Conservation (phyloP, 768 basidiomycete genomes). For the Trametopsis cervina region DNA sequence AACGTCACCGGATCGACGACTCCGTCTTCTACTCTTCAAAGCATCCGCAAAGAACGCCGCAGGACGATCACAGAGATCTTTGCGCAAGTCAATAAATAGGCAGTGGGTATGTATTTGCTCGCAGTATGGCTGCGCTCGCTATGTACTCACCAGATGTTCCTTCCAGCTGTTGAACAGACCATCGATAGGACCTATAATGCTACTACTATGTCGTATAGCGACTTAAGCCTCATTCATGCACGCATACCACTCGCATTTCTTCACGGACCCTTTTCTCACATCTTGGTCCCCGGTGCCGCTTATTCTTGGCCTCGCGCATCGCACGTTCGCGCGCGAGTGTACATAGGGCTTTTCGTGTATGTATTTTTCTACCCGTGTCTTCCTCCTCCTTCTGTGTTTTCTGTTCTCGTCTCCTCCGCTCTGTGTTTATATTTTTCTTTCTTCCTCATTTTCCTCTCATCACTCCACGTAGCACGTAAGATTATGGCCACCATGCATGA, state of each 20-base stretch:
- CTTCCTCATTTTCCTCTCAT: conserved; percentile 2
- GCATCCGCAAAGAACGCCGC: conserved; percentile 34
- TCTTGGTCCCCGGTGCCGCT: background rate
- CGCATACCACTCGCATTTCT: background rate
- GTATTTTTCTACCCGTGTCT: conserved; percentile 7
- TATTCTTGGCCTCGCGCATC: background rate
- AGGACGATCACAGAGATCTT: conserved; percentile 48
- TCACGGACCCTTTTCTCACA: background rate
- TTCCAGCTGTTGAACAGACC: conserved; percentile 14
- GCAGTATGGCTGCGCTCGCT: conserved; percentile 1
- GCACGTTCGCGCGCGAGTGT: background rate
- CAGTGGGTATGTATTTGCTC: conserved; percentile 4
- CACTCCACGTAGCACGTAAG: conserved; percentile 20
- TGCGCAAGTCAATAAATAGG: conserved; percentile 25
- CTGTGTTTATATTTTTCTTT: conserved; percentile 11
- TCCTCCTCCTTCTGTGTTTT: conserved; percentile 11
- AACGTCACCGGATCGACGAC: conserved; percentile 23
- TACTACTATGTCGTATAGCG: conserved; percentile 1
- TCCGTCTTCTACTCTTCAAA: conserved; percentile 28
- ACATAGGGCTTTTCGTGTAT: conserved; percentile 2
- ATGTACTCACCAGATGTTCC: background rate
- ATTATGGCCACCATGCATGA: conserved; percentile 23
- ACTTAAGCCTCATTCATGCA: conserved; percentile 2
- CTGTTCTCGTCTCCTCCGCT: too few species aligned
- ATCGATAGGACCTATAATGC: background rate